These are phyloP conservation scores for Populus hybrid DNA, from an alignment of 441 rosid species.

Conservation along the genomic window DNA sequence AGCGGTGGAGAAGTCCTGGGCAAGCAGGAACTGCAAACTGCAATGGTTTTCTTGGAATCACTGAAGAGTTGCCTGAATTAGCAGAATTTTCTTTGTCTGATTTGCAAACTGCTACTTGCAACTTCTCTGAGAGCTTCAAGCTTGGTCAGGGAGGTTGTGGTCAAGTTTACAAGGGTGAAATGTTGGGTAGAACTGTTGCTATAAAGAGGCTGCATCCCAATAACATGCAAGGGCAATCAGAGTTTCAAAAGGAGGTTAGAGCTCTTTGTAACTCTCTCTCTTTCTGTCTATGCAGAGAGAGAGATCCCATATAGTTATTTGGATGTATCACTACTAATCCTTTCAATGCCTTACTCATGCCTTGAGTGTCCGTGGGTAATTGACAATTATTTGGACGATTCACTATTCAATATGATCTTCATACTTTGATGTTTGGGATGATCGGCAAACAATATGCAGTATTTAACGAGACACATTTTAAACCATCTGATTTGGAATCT, in stretches of 20 bases:
- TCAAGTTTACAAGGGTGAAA: slow-evolving; percentile 73
- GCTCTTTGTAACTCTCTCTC: neutral
- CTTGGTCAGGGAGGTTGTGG: slow-evolving; percentile 63
- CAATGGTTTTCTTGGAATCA: slow-evolving; percentile 41
- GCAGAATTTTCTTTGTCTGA: slow-evolving; percentile 61
- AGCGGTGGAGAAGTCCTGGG: slow-evolving; percentile 58
- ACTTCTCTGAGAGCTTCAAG: slow-evolving; percentile 76
- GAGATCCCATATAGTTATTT: neutral
- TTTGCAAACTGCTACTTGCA: slow-evolving; percentile 59
- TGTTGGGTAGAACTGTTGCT: no score
- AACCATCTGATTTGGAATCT: neutral
- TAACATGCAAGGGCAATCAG: slow-evolving; percentile 60
- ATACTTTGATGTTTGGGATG: neutral
- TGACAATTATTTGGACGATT: neutral
- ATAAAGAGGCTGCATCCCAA: slow-evolving; percentile 58
- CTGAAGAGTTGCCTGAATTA: slow-evolving; percentile 51
- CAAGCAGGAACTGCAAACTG: slow-evolving; percentile 45
- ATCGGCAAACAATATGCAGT: neutral
- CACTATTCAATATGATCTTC: neutral
- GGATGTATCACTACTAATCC: neutral
- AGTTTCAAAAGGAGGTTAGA: slow-evolving; percentile 70
- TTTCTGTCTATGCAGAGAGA: slow-evolving; percentile 1
- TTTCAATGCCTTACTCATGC: neutral
- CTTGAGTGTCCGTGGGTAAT: neutral
- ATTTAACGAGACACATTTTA: no score